Conservation (phyloP, 2,329 filamentous ascomycete genomes). For the Colletotrichum simmondsii region DNA sequence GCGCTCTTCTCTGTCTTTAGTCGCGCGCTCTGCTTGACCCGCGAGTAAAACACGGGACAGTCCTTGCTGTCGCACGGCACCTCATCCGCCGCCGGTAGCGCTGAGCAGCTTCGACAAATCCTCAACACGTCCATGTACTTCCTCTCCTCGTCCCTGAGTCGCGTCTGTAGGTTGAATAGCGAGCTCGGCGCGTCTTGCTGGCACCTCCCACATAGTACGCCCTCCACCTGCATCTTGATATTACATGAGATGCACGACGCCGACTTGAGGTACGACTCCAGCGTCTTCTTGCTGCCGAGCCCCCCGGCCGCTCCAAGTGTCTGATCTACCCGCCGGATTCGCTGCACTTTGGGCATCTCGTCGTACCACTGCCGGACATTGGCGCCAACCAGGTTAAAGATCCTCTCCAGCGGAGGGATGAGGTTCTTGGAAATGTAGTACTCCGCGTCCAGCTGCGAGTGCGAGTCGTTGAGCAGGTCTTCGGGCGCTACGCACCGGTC, state of each 20-base stretch:
- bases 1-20: constrained; percentile 51
- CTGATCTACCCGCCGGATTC: constrained; percentile 71
- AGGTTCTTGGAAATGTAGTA: constrained; percentile 98
- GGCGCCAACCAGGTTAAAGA: constrained; percentile 95
- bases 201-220: constrained; percentile 69
- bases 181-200: constrained; percentile 65
- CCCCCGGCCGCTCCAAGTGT: constrained; percentile 40
- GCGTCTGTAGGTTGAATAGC: constrained; percentile 70
- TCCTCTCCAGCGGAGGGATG: constrained; percentile 93
- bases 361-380: constrained; percentile 94
- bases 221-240: constrained; percentile 56
- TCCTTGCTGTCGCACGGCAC: constrained; percentile 91
- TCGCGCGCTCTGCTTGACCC: constrained; percentile 70
- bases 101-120: constrained; percentile 85
- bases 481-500: constrained; percentile 93
- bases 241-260: constrained; percentile 83
- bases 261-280: constrained; percentile 93
- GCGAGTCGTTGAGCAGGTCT: constrained; percentile 78
- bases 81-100: constrained; percentile 76
- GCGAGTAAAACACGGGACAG: constrained; percentile 90
- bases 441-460: constrained; percentile 87
- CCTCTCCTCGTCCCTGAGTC: constrained; percentile 72
- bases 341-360: constrained; percentile 93
- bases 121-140: constrained; percentile 72
- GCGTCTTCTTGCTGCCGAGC: constrained; percentile 60